phyloP scores from a whole-genome alignment of 2,329 filamentous ascomycete genomes.

The Arthrinium puccinioides region DNA sequence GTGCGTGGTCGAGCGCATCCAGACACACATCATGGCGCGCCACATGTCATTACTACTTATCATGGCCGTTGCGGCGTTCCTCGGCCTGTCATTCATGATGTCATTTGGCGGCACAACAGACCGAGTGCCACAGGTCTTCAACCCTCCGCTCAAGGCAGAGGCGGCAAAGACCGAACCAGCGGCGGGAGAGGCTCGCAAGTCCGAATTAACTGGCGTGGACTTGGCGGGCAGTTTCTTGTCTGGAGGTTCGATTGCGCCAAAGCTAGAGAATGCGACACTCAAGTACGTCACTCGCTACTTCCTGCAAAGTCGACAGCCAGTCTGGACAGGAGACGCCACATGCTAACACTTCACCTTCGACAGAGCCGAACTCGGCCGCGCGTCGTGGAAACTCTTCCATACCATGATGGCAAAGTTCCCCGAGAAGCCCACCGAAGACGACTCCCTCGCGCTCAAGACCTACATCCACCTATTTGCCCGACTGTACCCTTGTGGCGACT shows the following conservation, averaged over 20 bases:
- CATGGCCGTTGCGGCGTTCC: slow-evolving; percentile 46
- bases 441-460: slow-evolving; percentile 54
- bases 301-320: slow-evolving; percentile 1
- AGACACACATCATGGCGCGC: slow-evolving; percentile 48
- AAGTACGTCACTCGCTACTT: slow-evolving; percentile 45
- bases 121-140: slow-evolving; percentile 11
- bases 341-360: slow-evolving; percentile 6
- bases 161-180: slow-evolving; percentile 8
- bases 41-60: slow-evolving; percentile 47
- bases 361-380: slow-evolving; percentile 58
- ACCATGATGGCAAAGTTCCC: slow-evolving; percentile 66
- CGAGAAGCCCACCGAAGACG: slow-evolving; percentile 54
- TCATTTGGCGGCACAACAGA: slow-evolving; percentile 31
- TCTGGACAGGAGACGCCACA: neutral
- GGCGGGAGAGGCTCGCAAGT: slow-evolving; percentile 10
- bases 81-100: slow-evolving; percentile 52
- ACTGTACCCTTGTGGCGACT: slow-evolving; percentile 66
- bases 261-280: slow-evolving; percentile 73
- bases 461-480: slow-evolving; percentile 61
- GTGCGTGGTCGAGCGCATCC: too few species aligned
- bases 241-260: slow-evolving; percentile 69
- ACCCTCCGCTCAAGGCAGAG: slow-evolving; percentile 11
- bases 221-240: slow-evolving; percentile 45
- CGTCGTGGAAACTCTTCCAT: slow-evolving; percentile 64
- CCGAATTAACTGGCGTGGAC: slow-evolving; percentile 30